These are phyloP conservation scores for Agrostemma githago DNA, from an alignment of 148 eudicot species.

Conservation along the genomic window DNA sequence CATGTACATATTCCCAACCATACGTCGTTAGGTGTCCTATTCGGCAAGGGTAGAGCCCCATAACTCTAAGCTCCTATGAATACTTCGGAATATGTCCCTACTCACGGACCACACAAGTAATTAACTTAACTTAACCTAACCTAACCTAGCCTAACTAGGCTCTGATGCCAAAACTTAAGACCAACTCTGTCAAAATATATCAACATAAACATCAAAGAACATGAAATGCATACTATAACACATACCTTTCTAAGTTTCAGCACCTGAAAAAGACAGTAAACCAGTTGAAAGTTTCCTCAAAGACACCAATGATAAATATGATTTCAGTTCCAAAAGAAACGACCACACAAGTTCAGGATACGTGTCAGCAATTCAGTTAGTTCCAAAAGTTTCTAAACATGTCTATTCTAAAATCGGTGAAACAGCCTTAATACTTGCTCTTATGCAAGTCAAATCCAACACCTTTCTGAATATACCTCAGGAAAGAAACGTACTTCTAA, in stretches of 20 bases:
- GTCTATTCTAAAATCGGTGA: neutral
- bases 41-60: too few relatives aligned
- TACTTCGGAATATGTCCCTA: neutral
- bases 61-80: too few relatives aligned
- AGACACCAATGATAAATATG: neutral
- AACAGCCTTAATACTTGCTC: neutral
- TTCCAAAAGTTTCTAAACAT: neutral
- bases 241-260: neutral
- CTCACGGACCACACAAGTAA: neutral
- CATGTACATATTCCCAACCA: too few relatives aligned
- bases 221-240: too few relatives aligned
- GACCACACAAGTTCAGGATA: neutral
- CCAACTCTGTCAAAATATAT: neutral
- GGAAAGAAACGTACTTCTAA: neutral
- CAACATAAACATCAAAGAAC: too few relatives aligned
- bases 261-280: neutral
- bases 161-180: neutral
- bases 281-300: neutral
- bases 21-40: too few relatives aligned
- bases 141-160: neutral
- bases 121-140: neutral
- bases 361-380: neutral
- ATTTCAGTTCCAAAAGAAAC: too few relatives aligned
- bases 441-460: neutral
- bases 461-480: neutral